These are phyloP conservation scores for Coniochaeta ligniaria DNA, from an alignment of 2,329 filamentous ascomycete genomes.

Conservation along the genomic window DNA sequence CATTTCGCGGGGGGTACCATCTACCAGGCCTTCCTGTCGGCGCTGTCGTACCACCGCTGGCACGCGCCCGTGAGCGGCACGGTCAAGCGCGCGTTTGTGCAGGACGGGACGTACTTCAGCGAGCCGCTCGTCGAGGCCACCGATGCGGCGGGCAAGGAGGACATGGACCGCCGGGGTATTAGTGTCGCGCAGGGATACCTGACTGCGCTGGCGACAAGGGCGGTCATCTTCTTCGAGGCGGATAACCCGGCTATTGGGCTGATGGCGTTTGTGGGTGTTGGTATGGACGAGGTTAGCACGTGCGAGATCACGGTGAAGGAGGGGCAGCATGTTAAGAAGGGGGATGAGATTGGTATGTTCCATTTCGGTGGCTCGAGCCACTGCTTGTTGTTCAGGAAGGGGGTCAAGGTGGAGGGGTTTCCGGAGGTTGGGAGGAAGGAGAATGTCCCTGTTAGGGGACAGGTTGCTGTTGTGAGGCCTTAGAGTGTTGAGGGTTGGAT, in stretches of 20 bases:
- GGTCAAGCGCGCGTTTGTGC: constrained; percentile 47
- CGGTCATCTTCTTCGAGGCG: constrained; percentile 63
- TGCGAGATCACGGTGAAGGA: constrained; percentile 64
- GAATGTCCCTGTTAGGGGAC: constrained; percentile 24
- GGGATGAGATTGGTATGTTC: constrained; percentile 70
- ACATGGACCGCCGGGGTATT: constrained; percentile 34
- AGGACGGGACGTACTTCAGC: constrained; percentile 62
- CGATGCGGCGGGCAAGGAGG: constrained; percentile 9
- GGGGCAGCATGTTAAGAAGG: constrained; percentile 60
- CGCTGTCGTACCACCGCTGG: constrained; percentile 66
- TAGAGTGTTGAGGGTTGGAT: neutral
- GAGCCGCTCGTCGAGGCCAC: constrained; percentile 38
- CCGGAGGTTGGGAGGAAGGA: constrained; percentile 17
- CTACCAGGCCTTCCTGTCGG: constrained; percentile 64
- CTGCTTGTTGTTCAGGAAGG: constrained; percentile 58
- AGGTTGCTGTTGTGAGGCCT: constrained; percentile 18
- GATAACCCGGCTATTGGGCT: constrained; percentile 61
- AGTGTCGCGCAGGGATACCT: constrained; percentile 57
- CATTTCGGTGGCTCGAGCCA: constrained; percentile 71
- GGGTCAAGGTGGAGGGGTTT: constrained; percentile 37
- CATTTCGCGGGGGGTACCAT: constrained; percentile 57
- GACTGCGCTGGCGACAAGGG: constrained; percentile 59
- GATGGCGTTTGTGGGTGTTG: constrained; percentile 63
- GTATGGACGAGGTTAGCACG: constrained; percentile 70
- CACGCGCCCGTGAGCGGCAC: constrained; percentile 60